These are phyloP conservation scores for Botrytis deweyae DNA, from an alignment of 2,329 filamentous ascomycete species.

Conservation along the genomic window DNA sequence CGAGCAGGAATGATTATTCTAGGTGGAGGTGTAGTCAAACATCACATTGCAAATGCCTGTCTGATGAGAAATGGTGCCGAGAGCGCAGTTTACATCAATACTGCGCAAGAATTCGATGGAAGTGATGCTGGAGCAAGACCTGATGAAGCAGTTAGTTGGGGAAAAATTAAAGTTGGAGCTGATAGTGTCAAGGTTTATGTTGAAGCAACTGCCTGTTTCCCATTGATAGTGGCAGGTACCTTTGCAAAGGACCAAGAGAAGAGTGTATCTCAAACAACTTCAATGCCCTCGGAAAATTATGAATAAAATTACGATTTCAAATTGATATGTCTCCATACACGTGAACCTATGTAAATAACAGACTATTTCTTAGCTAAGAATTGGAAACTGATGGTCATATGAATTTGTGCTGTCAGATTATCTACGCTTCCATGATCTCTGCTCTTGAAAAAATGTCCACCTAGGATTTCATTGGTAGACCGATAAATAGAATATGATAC, in stretches of 20 bases:
- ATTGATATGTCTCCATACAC: not conserved
- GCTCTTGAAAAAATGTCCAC: not conserved
- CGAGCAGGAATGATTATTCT: conserved; percentile 93
- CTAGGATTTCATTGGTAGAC: not conserved
- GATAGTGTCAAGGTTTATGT: conserved; percentile 85
- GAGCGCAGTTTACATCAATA: conserved; percentile 97
- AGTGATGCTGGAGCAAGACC: conserved; percentile 93
- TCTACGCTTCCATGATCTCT: not conserved
- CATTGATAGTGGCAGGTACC: conserved; percentile 65
- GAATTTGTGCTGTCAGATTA: not conserved
- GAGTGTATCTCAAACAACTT: not conserved
- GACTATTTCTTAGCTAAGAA: not conserved
- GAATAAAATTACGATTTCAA: not conserved
- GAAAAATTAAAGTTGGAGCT: conserved; percentile 89
- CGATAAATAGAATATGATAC: accelerated
- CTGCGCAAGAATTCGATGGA: conserved; percentile 94
- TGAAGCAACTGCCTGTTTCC: conserved; percentile 64
- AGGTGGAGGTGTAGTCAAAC: conserved; percentile 93
- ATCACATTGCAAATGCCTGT: conserved; percentile 97
- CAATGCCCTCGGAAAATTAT: not conserved
- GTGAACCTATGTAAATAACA: not conserved
- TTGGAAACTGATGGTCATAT: not conserved
- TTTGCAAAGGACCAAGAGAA: conserved; percentile 52
- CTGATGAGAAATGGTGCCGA: conserved; percentile 97
- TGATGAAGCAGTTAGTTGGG: conserved; percentile 97